Evolutionary conservation across 2,329 filamentous ascomycete species (phyloP).

Genomic region (Colletotrichum tanaceti): DNA sequence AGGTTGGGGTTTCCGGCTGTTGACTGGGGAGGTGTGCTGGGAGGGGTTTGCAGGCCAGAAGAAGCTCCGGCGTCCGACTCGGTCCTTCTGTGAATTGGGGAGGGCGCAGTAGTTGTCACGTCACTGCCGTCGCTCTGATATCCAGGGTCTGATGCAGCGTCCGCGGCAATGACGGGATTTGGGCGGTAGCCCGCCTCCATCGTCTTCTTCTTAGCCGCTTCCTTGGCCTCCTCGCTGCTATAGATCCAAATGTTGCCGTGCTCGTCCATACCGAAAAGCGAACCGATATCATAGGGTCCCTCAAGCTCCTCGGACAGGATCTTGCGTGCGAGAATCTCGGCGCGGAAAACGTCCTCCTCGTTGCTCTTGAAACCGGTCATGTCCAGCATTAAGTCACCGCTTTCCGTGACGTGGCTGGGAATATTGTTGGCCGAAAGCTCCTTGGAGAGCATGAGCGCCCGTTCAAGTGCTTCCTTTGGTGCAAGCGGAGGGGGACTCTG

Average conservation of each 20-base stretch:
- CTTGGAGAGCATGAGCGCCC: constrained; percentile 86
- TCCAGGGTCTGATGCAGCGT: constrained; percentile 90
- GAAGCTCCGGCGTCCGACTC: constrained; percentile 73
- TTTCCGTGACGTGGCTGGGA: constrained; percentile 89
- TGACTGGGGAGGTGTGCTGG: constrained; percentile 75
- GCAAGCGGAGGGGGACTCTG: constrained; percentile 81
- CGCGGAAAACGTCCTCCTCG: constrained; percentile 90
- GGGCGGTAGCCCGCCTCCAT: constrained; percentile 52
- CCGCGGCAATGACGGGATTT: constrained; percentile 69
- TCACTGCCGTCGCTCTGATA: constrained; percentile 92
- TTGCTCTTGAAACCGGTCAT: constrained; percentile 97
- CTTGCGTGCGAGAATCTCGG: constrained; percentile 92
- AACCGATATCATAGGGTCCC: constrained; percentile 95
- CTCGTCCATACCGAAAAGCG: constrained; percentile 93
- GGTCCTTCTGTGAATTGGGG: constrained; percentile 67
- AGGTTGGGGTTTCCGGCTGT: constrained; percentile 76
- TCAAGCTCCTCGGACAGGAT: constrained; percentile 93
- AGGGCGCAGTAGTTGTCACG: constrained; percentile 59
- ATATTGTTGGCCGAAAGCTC: constrained; percentile 93
- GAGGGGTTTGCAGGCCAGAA: constrained; percentile 70
- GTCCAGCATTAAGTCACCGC: constrained; percentile 95
- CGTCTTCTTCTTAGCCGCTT: constrained; percentile 79
- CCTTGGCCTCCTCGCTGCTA: constrained; percentile 95
- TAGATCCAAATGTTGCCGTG: constrained; percentile 99
- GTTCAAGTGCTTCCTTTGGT: constrained; percentile 80